These are phyloP conservation scores for Candida golubevii DNA, from an alignment of 805 yeast species.

Conservation along the genomic window DNA sequence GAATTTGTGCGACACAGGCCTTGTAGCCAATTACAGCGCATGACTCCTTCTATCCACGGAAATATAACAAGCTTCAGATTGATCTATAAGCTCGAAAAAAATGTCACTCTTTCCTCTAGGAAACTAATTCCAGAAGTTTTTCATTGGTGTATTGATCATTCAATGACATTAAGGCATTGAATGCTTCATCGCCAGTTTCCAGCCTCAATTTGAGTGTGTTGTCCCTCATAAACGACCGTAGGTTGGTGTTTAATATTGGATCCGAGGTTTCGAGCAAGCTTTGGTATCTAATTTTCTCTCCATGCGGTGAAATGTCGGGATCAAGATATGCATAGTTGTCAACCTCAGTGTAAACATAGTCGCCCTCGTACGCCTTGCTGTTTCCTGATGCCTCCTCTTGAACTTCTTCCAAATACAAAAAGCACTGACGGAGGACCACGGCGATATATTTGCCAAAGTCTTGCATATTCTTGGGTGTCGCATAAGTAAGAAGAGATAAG, in stretches of 20 bases:
- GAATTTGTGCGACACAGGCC: too few relatives aligned
- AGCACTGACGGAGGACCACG: constrained; percentile 28
- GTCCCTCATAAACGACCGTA: constrained; percentile 41
- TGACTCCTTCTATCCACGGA: too few relatives aligned
- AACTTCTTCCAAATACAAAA: constrained; percentile 65
- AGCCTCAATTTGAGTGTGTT: constrained; percentile 25
- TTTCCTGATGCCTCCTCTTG: constrained; percentile 46
- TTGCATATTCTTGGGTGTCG: constrained; percentile 20
- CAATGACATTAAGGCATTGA: constrained; percentile 31
- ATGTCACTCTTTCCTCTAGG: neutral
- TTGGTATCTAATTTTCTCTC: constrained; percentile 38
- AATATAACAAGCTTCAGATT: too few relatives aligned
- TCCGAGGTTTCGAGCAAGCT: constrained; percentile 28
- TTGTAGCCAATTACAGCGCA: too few relatives aligned
- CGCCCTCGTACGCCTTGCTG: constrained; percentile 35
- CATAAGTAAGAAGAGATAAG: constrained; percentile 43
- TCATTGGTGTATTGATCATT: constrained; percentile 35
- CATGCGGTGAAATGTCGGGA: constrained; percentile 38
- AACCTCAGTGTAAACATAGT: constrained; percentile 37
- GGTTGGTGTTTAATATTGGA: constrained; percentile 40
- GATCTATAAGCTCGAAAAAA: too few relatives aligned
- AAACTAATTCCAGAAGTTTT: constrained; percentile 20
- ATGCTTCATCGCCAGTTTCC: constrained; percentile 25
- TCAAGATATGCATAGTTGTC: constrained; percentile 41
- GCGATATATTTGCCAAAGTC: constrained; percentile 18